phyloP scores from a whole-genome alignment of 2,329 filamentous ascomycete genomes.

The Trichoderma atrobrunneum region DNA sequence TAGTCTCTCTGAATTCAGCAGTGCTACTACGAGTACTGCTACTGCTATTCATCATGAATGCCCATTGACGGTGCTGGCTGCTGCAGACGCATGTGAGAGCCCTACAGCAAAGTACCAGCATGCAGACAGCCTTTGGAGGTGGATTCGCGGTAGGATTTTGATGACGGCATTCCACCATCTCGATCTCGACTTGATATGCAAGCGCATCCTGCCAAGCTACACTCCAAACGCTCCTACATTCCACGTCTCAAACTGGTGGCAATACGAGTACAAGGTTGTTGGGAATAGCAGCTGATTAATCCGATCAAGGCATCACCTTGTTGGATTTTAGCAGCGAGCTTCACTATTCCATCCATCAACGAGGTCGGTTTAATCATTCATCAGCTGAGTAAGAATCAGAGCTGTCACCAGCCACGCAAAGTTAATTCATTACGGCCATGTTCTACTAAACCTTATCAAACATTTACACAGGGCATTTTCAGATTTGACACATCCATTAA shows the following conservation, averaged over 20 bases:
- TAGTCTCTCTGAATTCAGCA: too few relatives aligned
- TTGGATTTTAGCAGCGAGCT: not conserved
- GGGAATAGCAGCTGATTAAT: not conserved
- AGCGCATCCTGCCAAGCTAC: not conserved
- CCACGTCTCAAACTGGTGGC: not conserved
- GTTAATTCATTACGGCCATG: not conserved
- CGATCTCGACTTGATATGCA: not conserved
- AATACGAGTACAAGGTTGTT: not conserved
- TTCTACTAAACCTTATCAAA: constrained; percentile 8
- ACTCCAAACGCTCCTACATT: not conserved
- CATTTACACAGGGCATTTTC: not conserved
- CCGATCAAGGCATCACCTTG: not conserved
- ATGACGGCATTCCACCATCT: not conserved
- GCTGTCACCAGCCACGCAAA: constrained; percentile 15
- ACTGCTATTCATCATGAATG: not conserved
- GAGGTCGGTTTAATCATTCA: not conserved
- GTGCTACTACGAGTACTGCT: not conserved
- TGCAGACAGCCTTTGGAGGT: not conserved
- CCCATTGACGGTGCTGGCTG: not conserved
- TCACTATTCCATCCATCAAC: not conserved
- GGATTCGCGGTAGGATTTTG: not conserved
- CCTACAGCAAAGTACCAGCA: not conserved
- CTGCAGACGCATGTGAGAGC: not conserved
- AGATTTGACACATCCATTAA: not conserved
- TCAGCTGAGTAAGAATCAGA: constrained; percentile 14